Evolutionary conservation across 2,329 filamentous ascomycete genomes (phyloP), one percentile per base, ranked within the genome.

Genomic region (Hymenoscyphus infarciens): DNA sequence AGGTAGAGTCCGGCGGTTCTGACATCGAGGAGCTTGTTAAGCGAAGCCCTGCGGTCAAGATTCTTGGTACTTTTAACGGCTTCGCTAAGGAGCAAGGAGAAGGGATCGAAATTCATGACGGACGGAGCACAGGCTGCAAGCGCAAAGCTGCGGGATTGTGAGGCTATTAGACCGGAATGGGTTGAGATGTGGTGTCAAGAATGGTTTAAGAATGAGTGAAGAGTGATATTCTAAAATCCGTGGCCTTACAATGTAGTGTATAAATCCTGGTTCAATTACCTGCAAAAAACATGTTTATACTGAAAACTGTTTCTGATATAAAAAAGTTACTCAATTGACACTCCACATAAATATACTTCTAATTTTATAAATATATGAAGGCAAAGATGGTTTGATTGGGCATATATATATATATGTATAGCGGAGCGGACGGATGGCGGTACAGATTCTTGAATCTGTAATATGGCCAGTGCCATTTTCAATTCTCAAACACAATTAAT

Each of bases 41-140:
- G 35, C 31, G 35, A n/a, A 57, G 42, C 35, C 55, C 56, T 25
- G 56, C 56, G 10, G 22, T 57, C 22, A 57, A 57, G 35, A 35
- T 57, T 6, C 31, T 57, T 7, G 25, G 15, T 25, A 39, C 22
- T 22, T 57, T 42, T 42, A 35, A 57, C 16, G 31, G 7, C 7
- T 15, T 57, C 11, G 31, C 35, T 4, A 39, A 39, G 31, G 33
- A 42, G 16, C n/a, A 25, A 49, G 15, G 33, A 13, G 56, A 42
- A 5, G 35, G 22, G 31, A 39, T n/a, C 35, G 5, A 39, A 39
- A 16, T 27, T 57, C 16, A 39, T 8, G 19, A 57, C 31, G 2
- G 56, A 57, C 22, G 8, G 22, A 57, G 35, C 33, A 13, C 31
- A 39, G n/a, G 35, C 31, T 10, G 56, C 56, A 8, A 57, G 56